These are phyloP conservation scores for Alectoria sarmentosa DNA, from an alignment of 495 filamentous ascomycete species.

Conservation along the genomic window DNA sequence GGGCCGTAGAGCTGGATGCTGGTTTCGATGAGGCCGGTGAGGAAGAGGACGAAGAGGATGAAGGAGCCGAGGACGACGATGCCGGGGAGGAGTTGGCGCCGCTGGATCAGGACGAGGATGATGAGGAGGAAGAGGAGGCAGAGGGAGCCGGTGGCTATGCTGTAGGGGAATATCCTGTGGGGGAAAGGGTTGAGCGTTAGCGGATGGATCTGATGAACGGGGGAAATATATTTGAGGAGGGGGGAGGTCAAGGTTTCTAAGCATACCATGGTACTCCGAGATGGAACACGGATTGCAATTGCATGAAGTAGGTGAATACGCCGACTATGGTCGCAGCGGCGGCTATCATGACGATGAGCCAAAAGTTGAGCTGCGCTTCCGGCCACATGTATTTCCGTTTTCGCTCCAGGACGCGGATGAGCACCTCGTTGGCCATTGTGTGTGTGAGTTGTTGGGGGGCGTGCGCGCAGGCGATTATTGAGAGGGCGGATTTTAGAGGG, in stretches of 20 bases:
- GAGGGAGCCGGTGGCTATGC: conserved; percentile 64
- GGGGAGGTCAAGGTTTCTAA: not conserved
- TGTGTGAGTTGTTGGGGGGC: not conserved
- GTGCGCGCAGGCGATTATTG: not conserved
- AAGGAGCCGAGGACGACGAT: conserved; percentile 88
- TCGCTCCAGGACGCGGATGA: conserved; percentile 32
- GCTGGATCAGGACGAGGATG: conserved; percentile 64
- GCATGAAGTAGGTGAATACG: conserved; percentile 78
- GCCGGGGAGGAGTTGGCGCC: conserved; percentile 75
- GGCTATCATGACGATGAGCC: conserved; percentile 82
- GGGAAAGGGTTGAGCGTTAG: not conserved
- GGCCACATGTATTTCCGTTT: conserved; percentile 88
- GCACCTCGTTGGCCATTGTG: conserved; percentile 38
- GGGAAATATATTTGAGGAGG: not conserved
- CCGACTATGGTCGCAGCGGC: conserved; percentile 74
- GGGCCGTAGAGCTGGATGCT: conserved; percentile 84
- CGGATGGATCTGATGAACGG: not conserved
- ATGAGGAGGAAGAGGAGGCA: conserved; percentile 66
- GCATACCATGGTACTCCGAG: conserved; percentile 77
- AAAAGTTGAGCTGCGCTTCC: conserved; percentile 82
- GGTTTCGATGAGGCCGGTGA: conserved; percentile 86
- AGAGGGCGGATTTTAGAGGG: not conserved
- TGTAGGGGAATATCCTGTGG: conserved; percentile 87
- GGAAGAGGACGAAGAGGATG: conserved; percentile 87
- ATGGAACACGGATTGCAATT: conserved; percentile 63